Conservation (phyloP, 495 filamentous ascomycete genomes). For the Immersiella caudata region DNA sequence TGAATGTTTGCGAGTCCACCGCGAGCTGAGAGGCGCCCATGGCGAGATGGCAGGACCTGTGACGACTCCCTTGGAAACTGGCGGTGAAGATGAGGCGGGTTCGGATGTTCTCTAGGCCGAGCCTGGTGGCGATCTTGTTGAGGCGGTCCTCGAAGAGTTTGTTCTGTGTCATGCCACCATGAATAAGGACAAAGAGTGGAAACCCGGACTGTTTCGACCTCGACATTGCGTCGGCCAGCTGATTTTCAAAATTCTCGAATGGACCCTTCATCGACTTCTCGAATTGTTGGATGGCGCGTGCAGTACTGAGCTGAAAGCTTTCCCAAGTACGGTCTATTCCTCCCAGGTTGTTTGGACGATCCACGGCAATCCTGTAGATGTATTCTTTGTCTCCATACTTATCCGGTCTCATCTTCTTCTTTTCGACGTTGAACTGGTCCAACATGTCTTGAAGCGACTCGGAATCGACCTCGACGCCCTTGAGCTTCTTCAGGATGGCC, state of each 20-base stretch:
- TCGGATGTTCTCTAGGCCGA: not conserved
- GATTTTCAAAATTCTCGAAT: too few species aligned
- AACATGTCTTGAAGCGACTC: conserved; percentile 3
- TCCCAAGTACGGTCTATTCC: too few species aligned
- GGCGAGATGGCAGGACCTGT: conserved; percentile 1
- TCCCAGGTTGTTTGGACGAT: too few species aligned
- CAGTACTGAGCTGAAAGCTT: too few species aligned
- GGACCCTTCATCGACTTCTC: too few species aligned
- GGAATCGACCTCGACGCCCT: not conserved
- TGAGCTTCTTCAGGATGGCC: conserved; percentile 5
- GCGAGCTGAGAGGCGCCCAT: conserved; percentile 2
- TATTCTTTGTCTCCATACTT: not conserved
- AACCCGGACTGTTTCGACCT: too few species aligned
- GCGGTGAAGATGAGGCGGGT: not conserved
- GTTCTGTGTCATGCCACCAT: conserved; percentile 1
- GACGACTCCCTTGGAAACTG: not conserved
- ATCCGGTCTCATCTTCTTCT: conserved; percentile 4
- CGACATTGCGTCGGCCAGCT: too few species aligned
- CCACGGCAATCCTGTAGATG: not conserved
- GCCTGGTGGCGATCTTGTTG: not conserved
- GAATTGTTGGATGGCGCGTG: too few species aligned
- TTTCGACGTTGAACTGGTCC: conserved; percentile 3
- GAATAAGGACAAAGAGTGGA: not conserved
- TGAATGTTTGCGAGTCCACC: not conserved
- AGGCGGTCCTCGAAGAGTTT: conserved; percentile 1